phyloP scores from a whole-genome alignment of 805 yeast genomes.

The Candida ponderosae region DNA sequence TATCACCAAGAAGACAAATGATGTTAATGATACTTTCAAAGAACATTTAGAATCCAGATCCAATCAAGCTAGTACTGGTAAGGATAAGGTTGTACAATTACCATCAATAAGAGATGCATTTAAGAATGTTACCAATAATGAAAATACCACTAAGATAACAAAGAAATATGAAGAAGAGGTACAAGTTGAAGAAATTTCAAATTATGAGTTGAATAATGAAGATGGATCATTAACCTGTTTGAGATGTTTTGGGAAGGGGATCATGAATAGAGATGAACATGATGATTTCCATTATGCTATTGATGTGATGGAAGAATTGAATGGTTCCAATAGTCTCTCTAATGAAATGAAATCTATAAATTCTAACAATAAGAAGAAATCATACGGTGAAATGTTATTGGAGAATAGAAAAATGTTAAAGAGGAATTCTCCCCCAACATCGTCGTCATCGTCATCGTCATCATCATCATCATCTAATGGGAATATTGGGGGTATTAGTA shows the following conservation, averaged over 20 bases:
- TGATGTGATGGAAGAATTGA: constrained; percentile 36
- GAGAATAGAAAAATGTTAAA: constrained; percentile 5
- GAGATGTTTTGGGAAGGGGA: constrained; percentile 3
- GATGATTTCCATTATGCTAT: constrained; percentile 47
- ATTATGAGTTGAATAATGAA: not conserved
- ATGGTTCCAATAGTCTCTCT: constrained; percentile 21
- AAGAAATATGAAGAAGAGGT: not conserved
- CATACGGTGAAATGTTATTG: not conserved
- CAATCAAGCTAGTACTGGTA: too few species aligned
- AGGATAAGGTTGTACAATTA: too few species aligned
- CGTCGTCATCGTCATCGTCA: not conserved
- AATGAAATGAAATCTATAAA: constrained; percentile 1
- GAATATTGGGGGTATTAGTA: not conserved
- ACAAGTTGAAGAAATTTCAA: not conserved
- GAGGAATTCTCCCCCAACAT: constrained; percentile 3
- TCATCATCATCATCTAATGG: constrained; percentile 1
- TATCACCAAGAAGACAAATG: constrained; percentile 12
- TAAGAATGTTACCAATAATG: too few species aligned
- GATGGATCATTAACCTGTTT: constrained; percentile 3
- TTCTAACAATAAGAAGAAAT: not conserved
- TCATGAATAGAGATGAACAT: constrained; percentile 33
- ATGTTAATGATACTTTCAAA: constrained; percentile 4
- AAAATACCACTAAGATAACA: not conserved
- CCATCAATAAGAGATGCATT: too few species aligned
- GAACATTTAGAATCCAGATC: not conserved